phyloP scores from a whole-genome alignment of 164 flowering plant species.

The Macadamia integrifolia region DNA sequence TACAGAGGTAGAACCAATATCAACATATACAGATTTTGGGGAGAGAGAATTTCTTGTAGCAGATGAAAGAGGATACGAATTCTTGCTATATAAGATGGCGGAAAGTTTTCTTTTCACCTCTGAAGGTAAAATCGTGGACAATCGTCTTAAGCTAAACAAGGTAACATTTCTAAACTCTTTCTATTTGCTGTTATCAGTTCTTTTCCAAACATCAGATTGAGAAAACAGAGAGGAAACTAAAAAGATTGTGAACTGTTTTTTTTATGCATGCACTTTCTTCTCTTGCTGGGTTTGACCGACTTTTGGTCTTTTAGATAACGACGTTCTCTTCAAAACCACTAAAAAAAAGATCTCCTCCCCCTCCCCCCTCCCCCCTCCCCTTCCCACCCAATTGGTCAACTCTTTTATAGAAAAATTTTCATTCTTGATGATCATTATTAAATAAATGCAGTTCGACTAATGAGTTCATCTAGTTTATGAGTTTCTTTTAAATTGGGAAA shows the following conservation, averaged over 20 bases:
- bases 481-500: too few relatives aligned
- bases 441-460: too few relatives aligned
- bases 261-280: constrained; percentile 8
- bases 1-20: constrained; percentile 91
- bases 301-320: constrained; percentile 23
- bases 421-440: not conserved
- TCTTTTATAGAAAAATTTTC: too few relatives aligned
- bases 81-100: constrained; percentile 70
- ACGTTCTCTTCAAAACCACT: constrained; percentile 10
- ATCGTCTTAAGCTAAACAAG: constrained; percentile 76
- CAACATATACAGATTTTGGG: constrained; percentile 74
- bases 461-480: too few relatives aligned
- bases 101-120: constrained; percentile 56
- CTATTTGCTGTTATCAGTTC: not conserved
- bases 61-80: constrained; percentile 83
- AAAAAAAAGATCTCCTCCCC: too few relatives aligned
- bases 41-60: constrained; percentile 79
- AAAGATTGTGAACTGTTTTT: constrained; percentile 9
- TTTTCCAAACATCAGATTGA: not conserved
- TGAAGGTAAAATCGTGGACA: constrained; percentile 61
- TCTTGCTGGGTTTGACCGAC: constrained; percentile 14
- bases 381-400: too few relatives aligned
- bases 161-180: constrained; percentile 22
- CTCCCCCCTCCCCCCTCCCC: too few relatives aligned
- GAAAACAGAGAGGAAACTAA: not conserved